Conservation (phyloP, 805 yeast genomes). For the Starmerella apis region DNA sequence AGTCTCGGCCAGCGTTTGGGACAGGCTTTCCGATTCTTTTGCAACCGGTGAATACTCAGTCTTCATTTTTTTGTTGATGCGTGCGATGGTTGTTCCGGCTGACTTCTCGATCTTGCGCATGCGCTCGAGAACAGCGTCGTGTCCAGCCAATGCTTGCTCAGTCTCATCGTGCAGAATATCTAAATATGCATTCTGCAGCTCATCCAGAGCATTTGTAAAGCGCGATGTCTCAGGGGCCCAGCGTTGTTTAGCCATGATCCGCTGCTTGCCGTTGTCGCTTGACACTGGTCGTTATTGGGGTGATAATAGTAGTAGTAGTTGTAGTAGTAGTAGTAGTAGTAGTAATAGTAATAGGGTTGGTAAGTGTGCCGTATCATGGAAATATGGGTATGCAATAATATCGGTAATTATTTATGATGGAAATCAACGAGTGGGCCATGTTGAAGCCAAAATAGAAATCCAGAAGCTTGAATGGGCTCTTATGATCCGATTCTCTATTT, state of each 20-base stretch:
- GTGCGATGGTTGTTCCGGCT: neutral
- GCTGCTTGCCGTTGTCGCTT: too few species aligned
- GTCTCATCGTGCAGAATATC: constrained; percentile 9
- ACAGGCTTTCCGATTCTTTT: constrained; percentile 4
- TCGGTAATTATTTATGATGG: too few species aligned
- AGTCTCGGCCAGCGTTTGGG: neutral
- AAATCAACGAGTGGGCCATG: too few species aligned
- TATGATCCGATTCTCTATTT: too few species aligned
- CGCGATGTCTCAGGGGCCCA: constrained; percentile 16
- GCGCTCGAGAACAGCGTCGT: constrained; percentile 7
- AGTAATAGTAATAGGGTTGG: too few species aligned
- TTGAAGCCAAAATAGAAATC: too few species aligned
- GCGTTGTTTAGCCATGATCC: constrained; percentile 6
- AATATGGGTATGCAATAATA: too few species aligned
- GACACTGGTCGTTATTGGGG: too few species aligned
- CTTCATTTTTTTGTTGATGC: constrained; percentile 4
- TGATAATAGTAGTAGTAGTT: too few species aligned
- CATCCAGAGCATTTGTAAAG: constrained; percentile 8
- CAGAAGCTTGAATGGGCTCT: too few species aligned
- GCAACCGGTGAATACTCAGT: constrained; percentile 2
- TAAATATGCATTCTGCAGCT: constrained; percentile 4
- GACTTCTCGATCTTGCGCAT: constrained; percentile 17
- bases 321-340: too few species aligned
- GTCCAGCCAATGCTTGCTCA: constrained; percentile 8
- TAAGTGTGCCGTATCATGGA: too few species aligned